These are phyloP conservation scores for Epichloe bromicola DNA, from an alignment of 2,329 filamentous ascomycete genomes.

Conservation along the genomic window DNA sequence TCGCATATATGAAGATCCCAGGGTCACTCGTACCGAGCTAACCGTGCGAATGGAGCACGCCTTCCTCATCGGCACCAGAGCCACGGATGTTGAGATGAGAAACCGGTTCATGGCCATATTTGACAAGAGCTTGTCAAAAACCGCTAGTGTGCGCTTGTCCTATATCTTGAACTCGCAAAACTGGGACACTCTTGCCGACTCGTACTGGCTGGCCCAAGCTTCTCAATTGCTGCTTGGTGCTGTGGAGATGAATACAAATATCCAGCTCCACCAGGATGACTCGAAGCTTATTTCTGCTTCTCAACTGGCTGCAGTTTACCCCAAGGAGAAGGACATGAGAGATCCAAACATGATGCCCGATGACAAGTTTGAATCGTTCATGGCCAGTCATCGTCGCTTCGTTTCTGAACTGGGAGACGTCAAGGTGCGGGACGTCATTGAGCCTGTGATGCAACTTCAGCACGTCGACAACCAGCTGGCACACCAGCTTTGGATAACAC, in stretches of 20 bases:
- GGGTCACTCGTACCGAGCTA: slow-evolving; percentile 86
- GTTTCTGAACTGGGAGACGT: slow-evolving; percentile 72
- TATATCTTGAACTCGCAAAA: slow-evolving; percentile 89
- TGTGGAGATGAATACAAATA: slow-evolving; percentile 68
- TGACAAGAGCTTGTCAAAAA: slow-evolving; percentile 85
- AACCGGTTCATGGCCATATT: slow-evolving; percentile 96
- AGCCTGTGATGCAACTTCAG: slow-evolving; percentile 83
- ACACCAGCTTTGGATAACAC: slow-evolving; percentile 76
- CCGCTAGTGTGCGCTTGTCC: slow-evolving; percentile 73
- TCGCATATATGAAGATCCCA: slow-evolving; percentile 93
- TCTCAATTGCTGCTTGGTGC: slow-evolving; percentile 86
- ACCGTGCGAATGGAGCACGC: slow-evolving; percentile 97
- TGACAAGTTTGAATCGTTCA: slow-evolving; percentile 67
- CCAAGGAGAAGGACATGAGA: slow-evolving; percentile 59
- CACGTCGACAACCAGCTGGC: slow-evolving; percentile 74
- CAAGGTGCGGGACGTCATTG: slow-evolving; percentile 75
- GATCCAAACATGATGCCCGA: slow-evolving; percentile 61
- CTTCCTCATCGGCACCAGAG: slow-evolving; percentile 88
- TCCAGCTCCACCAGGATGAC: slow-evolving; percentile 72
- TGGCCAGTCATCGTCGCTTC: slow-evolving; percentile 71
- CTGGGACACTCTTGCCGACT: slow-evolving; percentile 90
- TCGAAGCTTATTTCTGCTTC: slow-evolving; percentile 67
- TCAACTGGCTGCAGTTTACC: slow-evolving; percentile 58
- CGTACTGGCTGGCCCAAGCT: slow-evolving; percentile 93
- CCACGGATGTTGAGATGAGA: slow-evolving; percentile 90